phyloP scores from a whole-genome alignment of 306 rosid species.

The Styphnolobium japonicum region DNA sequence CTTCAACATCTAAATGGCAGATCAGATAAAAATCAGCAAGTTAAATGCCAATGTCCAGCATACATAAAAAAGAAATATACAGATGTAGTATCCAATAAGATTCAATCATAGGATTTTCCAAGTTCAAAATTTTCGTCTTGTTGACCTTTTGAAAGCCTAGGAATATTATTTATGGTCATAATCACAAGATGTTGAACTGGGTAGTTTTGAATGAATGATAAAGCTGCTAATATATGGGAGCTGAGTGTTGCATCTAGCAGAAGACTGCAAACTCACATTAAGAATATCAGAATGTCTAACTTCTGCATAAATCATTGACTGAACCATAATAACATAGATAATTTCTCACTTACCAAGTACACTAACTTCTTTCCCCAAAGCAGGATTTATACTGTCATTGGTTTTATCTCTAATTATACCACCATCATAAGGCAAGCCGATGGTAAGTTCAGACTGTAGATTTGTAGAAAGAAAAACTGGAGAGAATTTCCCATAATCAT shows the following conservation, averaged over 20 bases:
- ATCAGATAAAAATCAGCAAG: slow-evolving; percentile 25
- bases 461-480: slow-evolving; percentile 17
- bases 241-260: not conserved
- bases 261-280: not conserved
- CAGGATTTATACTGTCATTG: not conserved
- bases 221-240: not conserved
- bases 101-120: not conserved
- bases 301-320: not conserved
- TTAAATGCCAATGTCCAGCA: slow-evolving; percentile 18
- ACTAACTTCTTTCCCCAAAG: slow-evolving; percentile 27
- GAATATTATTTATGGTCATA: not conserved
- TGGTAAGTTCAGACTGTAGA: slow-evolving; percentile 13
- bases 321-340: not conserved
- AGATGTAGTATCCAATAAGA: not conserved
- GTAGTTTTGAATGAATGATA: not conserved
- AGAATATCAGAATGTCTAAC: not conserved
- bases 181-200: not conserved
- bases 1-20: slow-evolving; percentile 39
- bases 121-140: not conserved
- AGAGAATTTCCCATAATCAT: slow-evolving; percentile 42
- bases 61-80: not conserved
- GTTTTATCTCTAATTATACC: slow-evolving; percentile 11
- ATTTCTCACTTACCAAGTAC: slow-evolving; percentile 32
- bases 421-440: slow-evolving; percentile 21
- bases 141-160: not conserved